Evolutionary conservation across 148 eudicot genomes (phyloP).

Genomic region (Pharnaceum exiguum): DNA sequence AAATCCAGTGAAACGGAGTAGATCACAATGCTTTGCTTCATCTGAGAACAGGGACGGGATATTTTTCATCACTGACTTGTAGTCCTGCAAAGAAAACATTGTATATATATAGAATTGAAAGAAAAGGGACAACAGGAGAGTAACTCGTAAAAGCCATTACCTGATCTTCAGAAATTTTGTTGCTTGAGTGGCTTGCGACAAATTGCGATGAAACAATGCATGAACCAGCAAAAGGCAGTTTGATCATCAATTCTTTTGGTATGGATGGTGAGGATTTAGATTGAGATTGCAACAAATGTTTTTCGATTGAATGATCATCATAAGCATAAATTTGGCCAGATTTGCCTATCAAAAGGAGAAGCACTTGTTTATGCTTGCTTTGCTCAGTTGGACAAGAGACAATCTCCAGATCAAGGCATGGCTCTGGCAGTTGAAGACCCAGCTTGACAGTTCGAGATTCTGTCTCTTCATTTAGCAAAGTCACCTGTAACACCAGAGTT

Average conservation of each 20-base stretch:
- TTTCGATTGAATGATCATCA: slow-evolving; percentile 73
- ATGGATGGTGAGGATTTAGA: slow-evolving; percentile 60
- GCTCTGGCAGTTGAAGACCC: slow-evolving; percentile 74
- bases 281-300: slow-evolving; percentile 62
- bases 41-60: slow-evolving; percentile 60
- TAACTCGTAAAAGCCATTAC: slow-evolving; percentile 23
- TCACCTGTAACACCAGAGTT: slow-evolving; percentile 46
- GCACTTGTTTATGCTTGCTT: slow-evolving; percentile 58
- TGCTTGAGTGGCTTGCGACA: slow-evolving; percentile 40
- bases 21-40: slow-evolving; percentile 45
- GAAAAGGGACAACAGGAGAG: not conserved
- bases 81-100: slow-evolving; percentile 39
- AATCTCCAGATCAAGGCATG: slow-evolving; percentile 60
- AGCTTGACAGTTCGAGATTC: slow-evolving; percentile 80
- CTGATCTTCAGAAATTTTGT: slow-evolving; percentile 40
- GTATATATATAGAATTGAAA: not conserved
- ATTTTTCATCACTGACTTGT: slow-evolving; percentile 27
- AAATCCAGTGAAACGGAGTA: slow-evolving; percentile 49
- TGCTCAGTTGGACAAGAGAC: slow-evolving; percentile 44
- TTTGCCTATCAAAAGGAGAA: slow-evolving; percentile 67
- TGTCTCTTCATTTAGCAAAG: slow-evolving; percentile 64
- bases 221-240: slow-evolving; percentile 65
- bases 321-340: slow-evolving; percentile 72
- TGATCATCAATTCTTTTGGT: slow-evolving; percentile 65
- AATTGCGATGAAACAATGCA: slow-evolving; percentile 52